phyloP scores from a whole-genome alignment of 75 land plant genomes.

The Gnetum montanum region DNA sequence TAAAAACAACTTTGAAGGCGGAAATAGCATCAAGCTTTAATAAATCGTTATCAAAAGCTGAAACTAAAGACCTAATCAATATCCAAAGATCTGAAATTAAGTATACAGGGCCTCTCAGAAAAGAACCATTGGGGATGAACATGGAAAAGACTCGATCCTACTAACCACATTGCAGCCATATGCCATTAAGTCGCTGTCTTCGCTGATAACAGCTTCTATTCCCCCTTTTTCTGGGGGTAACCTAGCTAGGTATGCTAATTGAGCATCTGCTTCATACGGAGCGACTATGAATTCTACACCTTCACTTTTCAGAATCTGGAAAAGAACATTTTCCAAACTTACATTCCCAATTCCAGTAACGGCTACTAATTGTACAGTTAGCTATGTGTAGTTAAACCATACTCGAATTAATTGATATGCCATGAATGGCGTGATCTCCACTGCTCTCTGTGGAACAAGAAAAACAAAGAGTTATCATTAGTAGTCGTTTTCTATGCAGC shows the following conservation, averaged over 20 bases:
- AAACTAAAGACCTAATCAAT: not conserved
- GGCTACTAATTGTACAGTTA: too few species aligned
- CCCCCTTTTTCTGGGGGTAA: slow-evolving; percentile 52
- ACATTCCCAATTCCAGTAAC: not conserved
- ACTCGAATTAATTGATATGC: slow-evolving; percentile 79
- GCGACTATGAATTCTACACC: slow-evolving; percentile 73
- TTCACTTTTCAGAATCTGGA: slow-evolving; percentile 59
- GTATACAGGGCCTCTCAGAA: too few species aligned
- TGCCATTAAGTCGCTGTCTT: slow-evolving; percentile 80
- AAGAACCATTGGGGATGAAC: slow-evolving; percentile 1
- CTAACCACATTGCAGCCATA: slow-evolving; percentile 60
- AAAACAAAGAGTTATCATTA: too few species aligned
- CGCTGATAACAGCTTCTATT: slow-evolving; percentile 71
- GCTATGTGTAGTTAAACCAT: too few species aligned
- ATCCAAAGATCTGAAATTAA: too few species aligned
- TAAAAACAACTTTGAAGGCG: slow-evolving; percentile 3
- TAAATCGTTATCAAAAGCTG: not conserved
- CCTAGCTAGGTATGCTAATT: slow-evolving; percentile 59
- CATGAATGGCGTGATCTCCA: slow-evolving; percentile 65
- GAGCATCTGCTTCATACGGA: slow-evolving; percentile 95
- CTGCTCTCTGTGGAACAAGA: slow-evolving; percentile 50
- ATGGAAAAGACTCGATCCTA: not conserved
- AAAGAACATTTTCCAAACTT: too few species aligned
- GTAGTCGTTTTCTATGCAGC: too few species aligned
- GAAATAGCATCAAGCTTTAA: too few species aligned